phyloP scores from a whole-genome alignment of 1,284 basidiomycete species.

The Puccinia novopanici region DNA sequence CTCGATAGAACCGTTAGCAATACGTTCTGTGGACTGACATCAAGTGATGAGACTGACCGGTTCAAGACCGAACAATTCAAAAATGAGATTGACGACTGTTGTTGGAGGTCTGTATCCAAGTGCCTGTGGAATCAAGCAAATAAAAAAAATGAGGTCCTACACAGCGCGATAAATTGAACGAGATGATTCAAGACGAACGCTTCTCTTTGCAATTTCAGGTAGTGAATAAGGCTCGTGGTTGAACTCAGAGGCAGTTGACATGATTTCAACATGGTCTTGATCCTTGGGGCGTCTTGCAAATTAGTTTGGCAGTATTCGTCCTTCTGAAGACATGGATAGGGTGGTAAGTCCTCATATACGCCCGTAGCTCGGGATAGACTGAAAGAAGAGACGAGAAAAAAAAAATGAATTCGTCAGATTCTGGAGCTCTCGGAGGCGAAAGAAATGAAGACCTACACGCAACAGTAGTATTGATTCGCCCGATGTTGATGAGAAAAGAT shows the following conservation, averaged over 20 bases:
- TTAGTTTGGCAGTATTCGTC: conserved; percentile 67
- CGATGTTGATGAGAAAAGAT: conserved; percentile 76
- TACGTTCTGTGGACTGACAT: neutral
- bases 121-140: conserved; percentile 26
- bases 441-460: conserved; percentile 69
- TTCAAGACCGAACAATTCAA: conserved; percentile 72
- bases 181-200: conserved; percentile 11
- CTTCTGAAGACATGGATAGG: conserved; percentile 75
- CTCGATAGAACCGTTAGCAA: neutral
- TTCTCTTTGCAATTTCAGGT: conserved; percentile 41
- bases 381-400: conserved; percentile 36
- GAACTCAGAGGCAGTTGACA: conserved; percentile 72
- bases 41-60: conserved; percentile 62
- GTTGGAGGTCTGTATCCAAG: conserved; percentile 69
- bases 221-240: conserved; percentile 68
- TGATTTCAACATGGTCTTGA: conserved; percentile 75
- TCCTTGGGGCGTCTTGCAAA: conserved; percentile 77
- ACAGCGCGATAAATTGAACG: neutral
- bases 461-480: conserved; percentile 90
- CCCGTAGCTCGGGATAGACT: conserved; percentile 72
- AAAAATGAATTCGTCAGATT: neutral
- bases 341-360: conserved; percentile 76
- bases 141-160: neutral
- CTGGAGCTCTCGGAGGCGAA: neutral
- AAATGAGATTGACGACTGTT: conserved; percentile 75